Evolutionary conservation across 441 rosid species (phyloP).

Genomic region (Croton setiger): DNA sequence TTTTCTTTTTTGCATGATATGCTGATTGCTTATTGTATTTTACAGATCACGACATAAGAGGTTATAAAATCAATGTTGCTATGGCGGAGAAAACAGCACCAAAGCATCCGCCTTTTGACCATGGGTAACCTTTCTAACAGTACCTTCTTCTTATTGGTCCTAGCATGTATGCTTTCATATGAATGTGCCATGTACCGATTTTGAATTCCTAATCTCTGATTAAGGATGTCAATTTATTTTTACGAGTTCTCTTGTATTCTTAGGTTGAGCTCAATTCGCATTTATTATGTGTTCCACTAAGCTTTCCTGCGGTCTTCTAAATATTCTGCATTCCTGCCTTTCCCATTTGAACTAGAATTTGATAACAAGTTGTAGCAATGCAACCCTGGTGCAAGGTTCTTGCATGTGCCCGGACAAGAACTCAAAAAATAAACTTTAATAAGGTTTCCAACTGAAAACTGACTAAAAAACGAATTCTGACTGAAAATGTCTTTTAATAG

Average conservation of each 20-base stretch:
- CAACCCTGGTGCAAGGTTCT: too few species aligned
- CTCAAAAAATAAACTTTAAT: too few species aligned
- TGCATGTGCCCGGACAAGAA: too few species aligned
- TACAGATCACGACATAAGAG: constrained; percentile 78
- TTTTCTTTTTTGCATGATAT: background rate
- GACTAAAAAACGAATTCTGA: too few species aligned
- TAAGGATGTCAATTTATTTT: background rate
- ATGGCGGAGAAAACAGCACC: constrained; percentile 97
- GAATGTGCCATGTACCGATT: background rate
- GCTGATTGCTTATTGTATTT: constrained; percentile 6
- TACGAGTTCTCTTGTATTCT: background rate
- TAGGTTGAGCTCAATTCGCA: background rate
- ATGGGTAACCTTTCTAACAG: constrained; percentile 46
- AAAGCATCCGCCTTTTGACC: constrained; percentile 47
- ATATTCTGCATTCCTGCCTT: too few species aligned
- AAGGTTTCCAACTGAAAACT: too few species aligned
- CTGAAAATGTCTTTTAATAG: too few species aligned
- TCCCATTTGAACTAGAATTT: too few species aligned
- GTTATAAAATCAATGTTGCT: constrained; percentile 65
- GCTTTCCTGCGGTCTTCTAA: too few species aligned
- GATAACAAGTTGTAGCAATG: too few species aligned
- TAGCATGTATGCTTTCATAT: constrained; percentile 7
- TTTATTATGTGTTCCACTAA: too few species aligned
- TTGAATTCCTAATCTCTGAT: background rate
- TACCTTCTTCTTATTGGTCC: background rate